Conservation (phyloP, 495 filamentous ascomycete species). For the Extremus antarcticus region DNA sequence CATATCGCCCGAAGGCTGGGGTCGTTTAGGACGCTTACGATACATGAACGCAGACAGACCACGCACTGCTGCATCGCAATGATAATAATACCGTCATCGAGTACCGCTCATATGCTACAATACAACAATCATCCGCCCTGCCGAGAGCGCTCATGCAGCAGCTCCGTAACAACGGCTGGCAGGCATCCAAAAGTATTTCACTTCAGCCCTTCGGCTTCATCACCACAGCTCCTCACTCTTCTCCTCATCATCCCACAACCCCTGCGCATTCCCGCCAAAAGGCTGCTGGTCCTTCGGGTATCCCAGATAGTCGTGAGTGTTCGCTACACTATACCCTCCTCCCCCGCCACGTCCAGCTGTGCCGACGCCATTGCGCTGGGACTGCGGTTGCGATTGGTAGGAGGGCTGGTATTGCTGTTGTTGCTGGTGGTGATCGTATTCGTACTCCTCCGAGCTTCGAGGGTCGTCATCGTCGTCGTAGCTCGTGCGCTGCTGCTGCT, state of each 20-base stretch:
- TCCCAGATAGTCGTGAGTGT: constrained; percentile 27
- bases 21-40: no score
- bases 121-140: background rate
- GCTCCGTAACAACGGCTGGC: no score
- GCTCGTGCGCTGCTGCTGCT: constrained; percentile 1
- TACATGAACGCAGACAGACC: no score
- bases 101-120: background rate
- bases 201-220: background rate
- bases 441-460: constrained; percentile 15
- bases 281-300: constrained; percentile 19
- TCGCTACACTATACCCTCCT: constrained; percentile 28
- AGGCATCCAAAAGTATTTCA: background rate
- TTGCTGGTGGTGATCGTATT: background rate
- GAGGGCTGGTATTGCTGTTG: background rate
- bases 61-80: no score
- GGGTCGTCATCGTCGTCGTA: constrained; percentile 13
- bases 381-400: constrained; percentile 6
- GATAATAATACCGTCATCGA: background rate
- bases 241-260: constrained; percentile 15
- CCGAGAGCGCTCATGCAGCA: no score
- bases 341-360: background rate
- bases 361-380: background rate
- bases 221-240: background rate
- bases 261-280: background rate
- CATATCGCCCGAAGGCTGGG: no score